These are phyloP conservation scores for Pisolithus orientalis DNA, from an alignment of 768 basidiomycete species.

Conservation along the genomic window DNA sequence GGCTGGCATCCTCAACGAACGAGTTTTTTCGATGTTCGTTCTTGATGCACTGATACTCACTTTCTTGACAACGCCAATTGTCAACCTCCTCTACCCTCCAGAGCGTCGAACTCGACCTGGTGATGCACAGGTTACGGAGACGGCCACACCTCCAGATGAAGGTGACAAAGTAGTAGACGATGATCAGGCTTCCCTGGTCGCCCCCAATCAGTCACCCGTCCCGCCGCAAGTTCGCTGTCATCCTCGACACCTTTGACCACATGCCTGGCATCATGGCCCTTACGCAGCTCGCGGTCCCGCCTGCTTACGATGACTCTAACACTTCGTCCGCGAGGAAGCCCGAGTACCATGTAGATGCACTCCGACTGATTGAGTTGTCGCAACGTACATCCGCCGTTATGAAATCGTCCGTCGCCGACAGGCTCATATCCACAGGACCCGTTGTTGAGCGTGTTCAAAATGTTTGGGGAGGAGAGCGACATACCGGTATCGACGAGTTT, in stretches of 20 bases:
- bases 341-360: slow-evolving; percentile 50
- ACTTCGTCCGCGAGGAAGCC: not conserved
- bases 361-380: slow-evolving; percentile 86
- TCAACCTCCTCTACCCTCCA: slow-evolving; percentile 62
- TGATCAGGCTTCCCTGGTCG: not conserved
- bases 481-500: slow-evolving; percentile 64
- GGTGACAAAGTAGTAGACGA: not conserved
- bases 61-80: slow-evolving; percentile 81
- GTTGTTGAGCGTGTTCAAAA: slow-evolving; percentile 65
- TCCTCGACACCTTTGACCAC: slow-evolving; percentile 89
- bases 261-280: slow-evolving; percentile 87
- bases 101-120: slow-evolving; percentile 46
- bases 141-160: not conserved
- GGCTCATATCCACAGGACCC: slow-evolving; percentile 66
- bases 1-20: slow-evolving; percentile 68
- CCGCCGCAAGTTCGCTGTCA: slow-evolving; percentile 59
- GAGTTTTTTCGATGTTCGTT: slow-evolving; percentile 95
- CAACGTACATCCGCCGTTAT: slow-evolving; percentile 85
- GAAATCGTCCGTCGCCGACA: slow-evolving; percentile 69
- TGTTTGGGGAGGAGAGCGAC: slow-evolving; percentile 67
- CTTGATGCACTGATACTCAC: slow-evolving; percentile 78
- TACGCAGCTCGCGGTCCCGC: slow-evolving; percentile 67
- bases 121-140: not conserved
- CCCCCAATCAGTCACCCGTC: slow-evolving; percentile 8
- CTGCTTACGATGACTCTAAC: slow-evolving; percentile 3